These are phyloP conservation scores for Blastosporella zonata DNA, from an alignment of 1,284 basidiomycete genomes.

Conservation along the genomic window DNA sequence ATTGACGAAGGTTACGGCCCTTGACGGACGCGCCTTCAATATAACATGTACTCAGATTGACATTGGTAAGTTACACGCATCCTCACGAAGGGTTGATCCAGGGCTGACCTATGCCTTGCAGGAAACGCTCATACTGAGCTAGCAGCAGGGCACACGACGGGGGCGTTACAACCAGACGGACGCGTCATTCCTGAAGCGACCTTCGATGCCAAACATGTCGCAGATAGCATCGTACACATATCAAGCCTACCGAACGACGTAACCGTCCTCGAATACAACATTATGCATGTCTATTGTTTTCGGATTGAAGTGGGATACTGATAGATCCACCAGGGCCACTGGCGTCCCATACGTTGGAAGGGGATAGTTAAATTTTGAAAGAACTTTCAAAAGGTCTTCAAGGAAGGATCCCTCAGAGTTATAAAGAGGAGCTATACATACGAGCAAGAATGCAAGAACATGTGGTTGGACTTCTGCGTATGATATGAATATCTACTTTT, in stretches of 20 bases:
- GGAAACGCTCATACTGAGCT: slow-evolving; percentile 70
- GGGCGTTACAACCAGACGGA: slow-evolving; percentile 71
- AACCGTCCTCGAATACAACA: slow-evolving; percentile 67
- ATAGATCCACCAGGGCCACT: slow-evolving; percentile 41
- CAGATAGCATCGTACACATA: slow-evolving; percentile 66
- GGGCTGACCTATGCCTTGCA: slow-evolving; percentile 22
- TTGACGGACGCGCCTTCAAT: slow-evolving; percentile 72
- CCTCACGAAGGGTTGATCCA: slow-evolving; percentile 10
- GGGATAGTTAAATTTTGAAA: slow-evolving; percentile 40
- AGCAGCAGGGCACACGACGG: slow-evolving; percentile 41
- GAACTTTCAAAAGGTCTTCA: no score
- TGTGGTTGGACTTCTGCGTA: no score
- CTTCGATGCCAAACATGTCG: slow-evolving; percentile 71
- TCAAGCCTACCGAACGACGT: slow-evolving; percentile 66
- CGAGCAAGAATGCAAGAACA: no score
- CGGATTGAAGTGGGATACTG: background rate
- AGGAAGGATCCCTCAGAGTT: no score
- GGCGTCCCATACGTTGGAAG: slow-evolving; percentile 61
- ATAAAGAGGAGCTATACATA: slow-evolving; percentile 16
- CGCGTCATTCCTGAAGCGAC: slow-evolving; percentile 55
- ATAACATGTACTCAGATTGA: slow-evolving; percentile 82
- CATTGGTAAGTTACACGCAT: slow-evolving; percentile 48
- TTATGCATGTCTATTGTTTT: slow-evolving; percentile 55
- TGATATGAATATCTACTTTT: no score
- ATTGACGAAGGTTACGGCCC: slow-evolving; percentile 68